A percentile compares a stretch with the other conserved stretches of the same genome.
Conservation (phyloP, 768 basidiomycete species). For the Leccinum sublutescens region DNA sequence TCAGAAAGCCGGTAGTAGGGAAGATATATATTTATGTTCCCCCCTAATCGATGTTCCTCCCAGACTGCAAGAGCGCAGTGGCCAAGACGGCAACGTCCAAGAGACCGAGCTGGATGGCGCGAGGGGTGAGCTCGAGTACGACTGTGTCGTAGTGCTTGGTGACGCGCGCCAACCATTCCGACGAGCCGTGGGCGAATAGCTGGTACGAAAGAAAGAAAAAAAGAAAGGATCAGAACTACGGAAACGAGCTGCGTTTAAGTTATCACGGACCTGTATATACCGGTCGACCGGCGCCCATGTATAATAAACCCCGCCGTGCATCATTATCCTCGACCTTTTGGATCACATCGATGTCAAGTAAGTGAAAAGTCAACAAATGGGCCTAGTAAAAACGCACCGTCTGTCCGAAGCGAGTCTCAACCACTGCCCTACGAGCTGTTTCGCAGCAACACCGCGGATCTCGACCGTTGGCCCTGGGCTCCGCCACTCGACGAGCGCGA, state of each 20-base stretch:
- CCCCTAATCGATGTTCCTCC: constrained; percentile 57
- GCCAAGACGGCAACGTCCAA: constrained; percentile 52
- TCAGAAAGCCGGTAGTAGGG: neutral
- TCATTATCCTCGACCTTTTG: constrained; percentile 48
- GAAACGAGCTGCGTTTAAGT: neutral
- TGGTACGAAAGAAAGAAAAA: constrained; percentile 17
- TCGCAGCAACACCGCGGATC: constrained; percentile 47
- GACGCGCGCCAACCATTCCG: constrained; percentile 49
- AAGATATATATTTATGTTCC: neutral
- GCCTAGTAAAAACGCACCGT: constrained; percentile 31
- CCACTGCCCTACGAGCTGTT: constrained; percentile 53
- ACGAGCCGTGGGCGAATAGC: constrained; percentile 45
- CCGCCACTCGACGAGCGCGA: constrained; percentile 60
- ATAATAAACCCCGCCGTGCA: constrained; percentile 47
- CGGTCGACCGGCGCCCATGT: constrained; percentile 55
- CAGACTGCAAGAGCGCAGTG: constrained; percentile 54
- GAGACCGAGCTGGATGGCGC: constrained; percentile 54
- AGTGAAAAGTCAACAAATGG: neutral
- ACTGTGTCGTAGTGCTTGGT: constrained; percentile 44
- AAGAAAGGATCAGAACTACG: neutral
- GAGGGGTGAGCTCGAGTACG: constrained; percentile 53
- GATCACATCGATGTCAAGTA: neutral
- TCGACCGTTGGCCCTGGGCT: constrained; percentile 48
- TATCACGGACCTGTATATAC: constrained; percentile 38
- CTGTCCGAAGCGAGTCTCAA: constrained; percentile 49